phyloP scores from a whole-genome alignment of 345 rosid species.

The Cardamine resedifolia region DNA sequence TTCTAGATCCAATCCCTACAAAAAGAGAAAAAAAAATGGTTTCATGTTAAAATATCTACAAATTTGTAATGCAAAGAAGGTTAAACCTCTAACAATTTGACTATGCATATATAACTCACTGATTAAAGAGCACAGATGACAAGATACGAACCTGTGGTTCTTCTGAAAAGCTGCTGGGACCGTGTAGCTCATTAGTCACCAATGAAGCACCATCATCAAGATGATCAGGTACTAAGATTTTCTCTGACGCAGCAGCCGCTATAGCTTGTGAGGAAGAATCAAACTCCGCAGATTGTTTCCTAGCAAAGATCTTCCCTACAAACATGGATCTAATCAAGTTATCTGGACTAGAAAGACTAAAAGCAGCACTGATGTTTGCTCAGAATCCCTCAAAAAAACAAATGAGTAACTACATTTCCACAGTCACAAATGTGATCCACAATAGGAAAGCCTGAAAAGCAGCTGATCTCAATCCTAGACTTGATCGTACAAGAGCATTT shows the following conservation, averaged over 20 bases:
- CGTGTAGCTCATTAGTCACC: no score
- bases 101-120: slow-evolving; percentile 10
- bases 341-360: not conserved
- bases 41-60: not conserved
- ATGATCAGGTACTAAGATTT: slow-evolving; percentile 66
- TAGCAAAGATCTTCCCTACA: slow-evolving; percentile 85
- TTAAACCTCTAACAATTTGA: slow-evolving; percentile 3
- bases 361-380: not conserved
- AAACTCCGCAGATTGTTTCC: slow-evolving; percentile 50
- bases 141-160: slow-evolving; percentile 54
- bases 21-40: not conserved
- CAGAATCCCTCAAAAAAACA: not conserved
- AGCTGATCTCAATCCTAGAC: not conserved
- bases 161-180: slow-evolving; percentile 43
- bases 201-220: slow-evolving; percentile 45
- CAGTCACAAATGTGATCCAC: not conserved
- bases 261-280: slow-evolving; percentile 52
- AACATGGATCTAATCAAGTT: slow-evolving; percentile 35
- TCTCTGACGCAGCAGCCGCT: slow-evolving; percentile 58
- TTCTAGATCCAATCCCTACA: slow-evolving; percentile 45
- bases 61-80: not conserved
- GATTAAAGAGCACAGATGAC: slow-evolving; percentile 20
- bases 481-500: not conserved
- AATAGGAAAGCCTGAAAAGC: not conserved
- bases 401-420: not conserved